phyloP scores from a whole-genome alignment of 2,329 filamentous ascomycete genomes.

The Talaromyces sp. region DNA sequence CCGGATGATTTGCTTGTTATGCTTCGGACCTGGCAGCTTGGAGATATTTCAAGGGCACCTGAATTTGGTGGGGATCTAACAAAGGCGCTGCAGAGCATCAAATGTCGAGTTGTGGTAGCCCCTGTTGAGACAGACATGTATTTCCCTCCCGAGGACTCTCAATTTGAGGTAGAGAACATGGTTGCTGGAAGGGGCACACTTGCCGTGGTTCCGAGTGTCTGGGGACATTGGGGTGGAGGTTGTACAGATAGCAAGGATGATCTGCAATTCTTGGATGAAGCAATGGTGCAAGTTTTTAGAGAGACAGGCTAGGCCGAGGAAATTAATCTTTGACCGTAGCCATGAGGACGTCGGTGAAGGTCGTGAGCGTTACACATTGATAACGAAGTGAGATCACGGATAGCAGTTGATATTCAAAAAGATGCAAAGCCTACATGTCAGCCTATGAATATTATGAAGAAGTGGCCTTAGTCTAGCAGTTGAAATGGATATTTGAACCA shows the following conservation, averaged over 20 bases:
- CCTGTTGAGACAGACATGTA: constrained; percentile 74
- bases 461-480: too few species aligned
- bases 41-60: constrained; percentile 65
- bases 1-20: constrained; percentile 72
- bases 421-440: too few species aligned
- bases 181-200: constrained; percentile 55
- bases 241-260: constrained; percentile 70
- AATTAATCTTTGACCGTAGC: not conserved
- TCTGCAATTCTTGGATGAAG: constrained; percentile 67
- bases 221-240: constrained; percentile 66
- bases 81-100: constrained; percentile 65
- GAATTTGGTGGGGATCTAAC: constrained; percentile 66
- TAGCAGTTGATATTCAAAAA: too few species aligned
- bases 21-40: constrained; percentile 75
- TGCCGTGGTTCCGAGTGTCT: constrained; percentile 57
- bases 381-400: not conserved
- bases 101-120: constrained; percentile 67
- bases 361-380: not conserved
- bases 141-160: constrained; percentile 77
- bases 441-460: too few species aligned
- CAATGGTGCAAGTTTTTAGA: constrained; percentile 53
- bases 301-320: not conserved
- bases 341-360: not conserved
- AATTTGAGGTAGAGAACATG: constrained; percentile 67
- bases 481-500: too few species aligned